Evolutionary conservation across 2,329 filamentous ascomycete genomes (phyloP).

Genomic region (Aspergillus jensenii): DNA sequence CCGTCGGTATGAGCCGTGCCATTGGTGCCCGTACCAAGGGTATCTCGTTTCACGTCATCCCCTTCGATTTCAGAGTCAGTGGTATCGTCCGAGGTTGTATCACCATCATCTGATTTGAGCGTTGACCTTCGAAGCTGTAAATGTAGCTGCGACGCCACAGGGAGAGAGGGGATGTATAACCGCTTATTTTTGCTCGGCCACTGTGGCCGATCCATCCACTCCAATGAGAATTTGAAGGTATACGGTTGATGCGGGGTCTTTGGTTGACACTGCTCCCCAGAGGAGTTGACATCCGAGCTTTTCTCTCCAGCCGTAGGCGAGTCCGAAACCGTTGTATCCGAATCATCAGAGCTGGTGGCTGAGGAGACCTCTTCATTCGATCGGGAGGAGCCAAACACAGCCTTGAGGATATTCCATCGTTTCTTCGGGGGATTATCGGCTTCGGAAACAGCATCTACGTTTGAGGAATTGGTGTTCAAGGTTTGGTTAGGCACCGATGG

Average conservation of each 20-base stretch:
- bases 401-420: conserved; percentile 54
- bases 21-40: conserved; percentile 4
- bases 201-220: conserved; percentile 59
- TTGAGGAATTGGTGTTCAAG: conserved; percentile 36
- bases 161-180: conserved; percentile 57
- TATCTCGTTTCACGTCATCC: conserved; percentile 13
- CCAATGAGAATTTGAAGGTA: conserved; percentile 68
- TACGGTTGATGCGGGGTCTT: conserved; percentile 54
- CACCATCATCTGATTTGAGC: conserved; percentile 24
- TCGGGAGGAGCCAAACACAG: conserved; percentile 49
- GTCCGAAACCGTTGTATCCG: conserved; percentile 31
- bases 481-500: conserved; percentile 32
- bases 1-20: neutral
- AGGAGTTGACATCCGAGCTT: conserved; percentile 27
- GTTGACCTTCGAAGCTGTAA: conserved; percentile 44
- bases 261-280: conserved; percentile 30
- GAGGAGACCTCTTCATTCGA: conserved; percentile 43
- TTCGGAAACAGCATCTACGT: conserved; percentile 20
- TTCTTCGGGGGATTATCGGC: conserved; percentile 35
- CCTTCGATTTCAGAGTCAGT: conserved; percentile 20
- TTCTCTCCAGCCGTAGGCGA: conserved; percentile 23
- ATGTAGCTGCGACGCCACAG: conserved; percentile 55
- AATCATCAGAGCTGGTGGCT: conserved; percentile 39
- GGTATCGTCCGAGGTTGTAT: conserved; percentile 24
- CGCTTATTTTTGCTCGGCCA: conserved; percentile 52